Percentiles rank a stretch among this genome's conserved stretches.
Conservation (phyloP, 2,329 filamentous ascomycete species). For the Capronia coronata region DNA sequence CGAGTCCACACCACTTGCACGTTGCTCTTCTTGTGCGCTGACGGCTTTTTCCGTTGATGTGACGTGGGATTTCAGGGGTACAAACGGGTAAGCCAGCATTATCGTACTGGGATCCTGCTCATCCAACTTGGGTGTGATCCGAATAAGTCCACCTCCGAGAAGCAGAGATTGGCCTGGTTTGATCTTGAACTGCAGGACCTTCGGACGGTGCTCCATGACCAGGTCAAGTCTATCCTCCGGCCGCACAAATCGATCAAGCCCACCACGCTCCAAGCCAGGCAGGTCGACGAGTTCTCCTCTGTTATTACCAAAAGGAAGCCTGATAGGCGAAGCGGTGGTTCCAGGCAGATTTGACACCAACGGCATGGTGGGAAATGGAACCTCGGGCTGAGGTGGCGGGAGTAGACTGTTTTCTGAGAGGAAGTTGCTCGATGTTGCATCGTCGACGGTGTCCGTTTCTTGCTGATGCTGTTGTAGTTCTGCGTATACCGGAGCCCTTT, state of each 20-base stretch:
- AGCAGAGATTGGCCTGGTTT: constrained; percentile 74
- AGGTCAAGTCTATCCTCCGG: constrained; percentile 60
- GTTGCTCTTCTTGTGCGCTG: constrained; percentile 60
- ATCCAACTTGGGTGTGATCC: constrained; percentile 63
- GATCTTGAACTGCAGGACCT: constrained; percentile 65
- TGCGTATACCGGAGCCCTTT: constrained; percentile 33
- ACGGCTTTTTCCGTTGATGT: constrained; percentile 75
- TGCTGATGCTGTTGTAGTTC: constrained; percentile 33
- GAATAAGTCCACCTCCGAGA: constrained; percentile 76
- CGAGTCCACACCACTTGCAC: constrained; percentile 56
- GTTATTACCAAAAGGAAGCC: constrained; percentile 74
- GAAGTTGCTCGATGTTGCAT: constrained; percentile 14
- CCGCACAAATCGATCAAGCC: constrained; percentile 64
- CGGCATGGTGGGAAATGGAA: constrained; percentile 74
- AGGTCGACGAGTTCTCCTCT: constrained; percentile 90
- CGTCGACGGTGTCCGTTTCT: constrained; percentile 19
- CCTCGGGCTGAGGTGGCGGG: constrained; percentile 67
- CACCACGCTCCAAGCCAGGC: constrained; percentile 71
- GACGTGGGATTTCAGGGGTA: constrained; percentile 67
- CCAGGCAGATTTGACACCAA: constrained; percentile 80
- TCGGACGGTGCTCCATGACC: constrained; percentile 70
- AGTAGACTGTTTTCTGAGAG: constrained; percentile 51
- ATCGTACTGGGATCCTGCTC: constrained; percentile 33
- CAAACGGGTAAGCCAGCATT: constrained; percentile 80
- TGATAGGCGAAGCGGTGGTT: constrained; percentile 90